Percentiles rank a stretch among this genome's conserved stretches.
These are phyloP conservation scores for Cornus kousa DNA, from an alignment of 148 eudicot genomes.

Conservation along the genomic window DNA sequence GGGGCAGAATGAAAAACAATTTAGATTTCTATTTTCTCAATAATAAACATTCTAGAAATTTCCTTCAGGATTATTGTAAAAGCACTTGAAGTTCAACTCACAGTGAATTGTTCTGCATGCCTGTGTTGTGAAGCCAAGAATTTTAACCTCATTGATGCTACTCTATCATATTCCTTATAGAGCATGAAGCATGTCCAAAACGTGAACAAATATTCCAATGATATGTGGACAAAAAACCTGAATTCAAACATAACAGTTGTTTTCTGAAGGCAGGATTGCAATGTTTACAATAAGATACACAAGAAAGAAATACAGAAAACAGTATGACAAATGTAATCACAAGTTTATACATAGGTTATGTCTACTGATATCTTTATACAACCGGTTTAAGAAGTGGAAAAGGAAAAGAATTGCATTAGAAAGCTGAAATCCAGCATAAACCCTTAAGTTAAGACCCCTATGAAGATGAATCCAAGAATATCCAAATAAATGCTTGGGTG, in stretches of 20 bases:
- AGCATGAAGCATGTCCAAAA: conserved; percentile 96
- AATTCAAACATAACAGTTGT: conserved; percentile 14
- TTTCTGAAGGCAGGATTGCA: conserved; percentile 7
- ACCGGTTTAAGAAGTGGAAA: no score
- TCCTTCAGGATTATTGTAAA: not conserved
- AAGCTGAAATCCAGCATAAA: no score
- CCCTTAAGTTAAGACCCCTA: no score
- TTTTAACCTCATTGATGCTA: conserved; percentile 73
- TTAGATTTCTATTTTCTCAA: not conserved
- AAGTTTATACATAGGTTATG: no score
- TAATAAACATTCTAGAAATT: not conserved
- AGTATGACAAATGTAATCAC: not conserved
- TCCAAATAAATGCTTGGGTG: no score
- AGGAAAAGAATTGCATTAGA: no score
- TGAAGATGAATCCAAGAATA: no score
- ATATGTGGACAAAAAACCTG: conserved; percentile 90
- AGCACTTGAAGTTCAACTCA: conserved; percentile 37
- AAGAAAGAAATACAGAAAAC: not conserved
- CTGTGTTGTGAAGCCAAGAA: conserved; percentile 77
- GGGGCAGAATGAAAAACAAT: not conserved
- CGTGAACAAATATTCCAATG: conserved; percentile 79
- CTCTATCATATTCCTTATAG: conserved; percentile 75
- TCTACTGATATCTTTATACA: no score
- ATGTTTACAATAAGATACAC: not conserved
- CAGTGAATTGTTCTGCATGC: conserved; percentile 86